Base-by-base conservation (phyloP, 2,329 filamentous ascomycete species). In the Fusarium agapanthi region DNA sequence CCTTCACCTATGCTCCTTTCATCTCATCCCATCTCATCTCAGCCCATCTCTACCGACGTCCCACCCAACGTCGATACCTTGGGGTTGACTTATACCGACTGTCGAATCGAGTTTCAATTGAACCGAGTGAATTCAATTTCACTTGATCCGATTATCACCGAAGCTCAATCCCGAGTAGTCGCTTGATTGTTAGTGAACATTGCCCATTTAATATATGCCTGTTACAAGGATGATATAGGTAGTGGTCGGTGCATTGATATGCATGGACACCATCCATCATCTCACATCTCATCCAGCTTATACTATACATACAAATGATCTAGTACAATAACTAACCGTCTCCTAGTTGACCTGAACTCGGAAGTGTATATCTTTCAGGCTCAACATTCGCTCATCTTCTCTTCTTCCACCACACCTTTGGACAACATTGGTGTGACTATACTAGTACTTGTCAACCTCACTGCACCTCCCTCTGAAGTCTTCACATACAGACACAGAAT, bases 171-270 rank as follows among this genome's bases (percentile, higher is more conserved):
- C 40, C 61, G 71, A 74, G 57, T 28, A 58, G 30, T 64, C 55
- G 45, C 28, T 66, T 65, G 53, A 67, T 64, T 74, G 74, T 76
- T 69, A 65, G 74, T 76, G 45, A 48, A 35, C 57, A 55, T 65
- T 41, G 26, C 48, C 40, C 40, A 43, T n/a, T 34, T 16, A 48
- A 34, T 40, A 26, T 50, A 45, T 40, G 41, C 24, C 48, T 34
- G 59, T 34, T 26, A n/a, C 44, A 43, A 66, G 53, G 50, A 69
- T 69, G 40, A 53, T 37, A 55, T 60, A 37, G 20, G 26, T 20
- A 60, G 30, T 58, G 24, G 30, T 26, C 28, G 50, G 50, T 53
- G 34, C 34, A 28, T 38, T 53, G 34, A 28, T 28, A 28, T 28
- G 34, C 50, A 28, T 38, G 24, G 34, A 28, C 34, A 40, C 34